Base-by-base conservation (phyloP, 805 yeast genomes). In the Teunomyces panamensis region DNA sequence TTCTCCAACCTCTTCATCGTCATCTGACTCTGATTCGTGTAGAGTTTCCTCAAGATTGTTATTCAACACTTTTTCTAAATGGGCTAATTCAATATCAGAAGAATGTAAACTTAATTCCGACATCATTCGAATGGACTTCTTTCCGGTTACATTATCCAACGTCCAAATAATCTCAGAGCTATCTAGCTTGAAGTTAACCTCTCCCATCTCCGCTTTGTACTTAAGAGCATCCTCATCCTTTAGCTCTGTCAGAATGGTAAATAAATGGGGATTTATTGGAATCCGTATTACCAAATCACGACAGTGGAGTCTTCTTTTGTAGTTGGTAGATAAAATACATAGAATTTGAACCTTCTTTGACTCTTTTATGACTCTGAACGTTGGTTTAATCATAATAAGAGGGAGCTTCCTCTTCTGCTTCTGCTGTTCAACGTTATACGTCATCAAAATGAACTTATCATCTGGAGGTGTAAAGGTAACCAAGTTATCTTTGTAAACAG, bases 381-480 rank as follows among this genome's bases (percentile, higher is more conserved):
- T 54, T 6, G 77, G 78, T 30, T 60, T 62, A 3, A 79, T 62
- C 68, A 73, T 61, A n/a, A 80, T 53, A 30, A 79, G 57, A 1
- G 83, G 82, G 36, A 57, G 47, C 45, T 65, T 68, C n/a, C 56
- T 46, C 33, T 54, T 56, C 43, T 73, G 73, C 20, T 73, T 60
- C 45, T 64, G 72, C 33, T 68, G 67, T 14, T 78, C 79, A 36
- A 73, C 74, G 3, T 77, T 60, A 50, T 71, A 69, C 3, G 69
- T 61, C 59, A 73, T 63, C 2, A 72, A 56, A 2, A 59, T 56
- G 44, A 74, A 74, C 47, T 68, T 62, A 48, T 72, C 77, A 43
- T 89, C 97, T 0, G 97, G 97, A 11, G 97, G 97, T 13, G 86
- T 80, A 62, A 90, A 91, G 27, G 84, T 80, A 29, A 91, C 81